Evolutionary conservation across 1,139 yeast species (phyloP).

Genomic region (Casaregolazyma suthepensis): DNA sequence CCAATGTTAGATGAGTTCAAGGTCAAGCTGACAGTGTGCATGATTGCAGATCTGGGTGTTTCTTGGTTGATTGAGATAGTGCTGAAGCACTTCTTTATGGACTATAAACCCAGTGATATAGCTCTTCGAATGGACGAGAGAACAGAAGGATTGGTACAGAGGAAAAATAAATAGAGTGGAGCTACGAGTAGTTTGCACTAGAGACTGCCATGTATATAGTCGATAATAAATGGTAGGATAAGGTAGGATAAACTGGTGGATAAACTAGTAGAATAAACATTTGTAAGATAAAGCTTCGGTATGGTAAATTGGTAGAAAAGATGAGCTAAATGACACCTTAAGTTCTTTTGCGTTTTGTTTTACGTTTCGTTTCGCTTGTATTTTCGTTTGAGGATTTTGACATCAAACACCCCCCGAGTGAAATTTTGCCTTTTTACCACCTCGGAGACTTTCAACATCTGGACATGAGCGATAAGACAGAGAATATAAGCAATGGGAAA

Average conservation of each 20-base stretch:
- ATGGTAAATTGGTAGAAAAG: too few species aligned
- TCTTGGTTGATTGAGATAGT: conserved; percentile 76
- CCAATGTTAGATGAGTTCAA: conserved; percentile 77
- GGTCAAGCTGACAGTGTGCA: conserved; percentile 63
- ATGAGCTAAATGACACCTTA: too few species aligned
- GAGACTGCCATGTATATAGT: not conserved
- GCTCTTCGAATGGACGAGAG: conserved; percentile 43
- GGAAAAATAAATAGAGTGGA: conserved; percentile 25
- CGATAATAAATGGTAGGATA: not conserved
- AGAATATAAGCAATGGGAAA: not conserved
- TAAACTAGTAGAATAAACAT: too few species aligned
- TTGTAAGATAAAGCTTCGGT: too few species aligned
- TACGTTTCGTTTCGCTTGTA: not conserved
- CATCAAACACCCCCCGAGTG: not conserved
- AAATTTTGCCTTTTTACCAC: not conserved
- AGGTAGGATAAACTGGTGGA: not conserved
- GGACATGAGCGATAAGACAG: not conserved
- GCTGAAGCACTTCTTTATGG: conserved; percentile 82
- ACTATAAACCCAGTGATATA: conserved; percentile 87
- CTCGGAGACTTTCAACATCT: not conserved
- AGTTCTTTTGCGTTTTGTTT: too few species aligned
- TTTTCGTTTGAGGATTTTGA: not conserved
- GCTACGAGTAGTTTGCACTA: not conserved
- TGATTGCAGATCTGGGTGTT: conserved; percentile 68
- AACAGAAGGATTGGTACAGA: conserved; percentile 25